Conservation (phyloP, 2,329 filamentous ascomycete species). For the Ceratocystis alfenasii region DNA sequence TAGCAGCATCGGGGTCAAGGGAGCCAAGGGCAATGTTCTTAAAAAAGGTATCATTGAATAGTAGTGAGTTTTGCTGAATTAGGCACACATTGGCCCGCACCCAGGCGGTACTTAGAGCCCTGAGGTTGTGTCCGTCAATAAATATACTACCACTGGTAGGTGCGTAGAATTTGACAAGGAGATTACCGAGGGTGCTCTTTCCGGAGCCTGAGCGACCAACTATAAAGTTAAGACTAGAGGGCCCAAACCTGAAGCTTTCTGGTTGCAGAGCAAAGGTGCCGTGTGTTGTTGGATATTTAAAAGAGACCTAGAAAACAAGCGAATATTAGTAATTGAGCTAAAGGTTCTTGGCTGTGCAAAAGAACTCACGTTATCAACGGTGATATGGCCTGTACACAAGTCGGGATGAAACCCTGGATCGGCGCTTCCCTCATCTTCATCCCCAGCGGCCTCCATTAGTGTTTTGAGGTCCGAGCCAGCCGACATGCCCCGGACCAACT, state of each 20-base stretch:
- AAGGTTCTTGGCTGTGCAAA: background rate
- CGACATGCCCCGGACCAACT: conserved; percentile 66
- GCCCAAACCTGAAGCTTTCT: conserved; percentile 56
- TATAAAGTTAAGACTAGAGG: conserved; percentile 29
- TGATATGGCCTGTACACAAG: background rate
- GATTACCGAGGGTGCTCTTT: conserved; percentile 61
- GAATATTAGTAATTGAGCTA: background rate
- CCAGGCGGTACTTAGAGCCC: conserved; percentile 56
- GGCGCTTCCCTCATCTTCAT: background rate
- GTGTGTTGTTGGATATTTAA: conserved; percentile 65
- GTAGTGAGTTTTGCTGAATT: conserved; percentile 62
- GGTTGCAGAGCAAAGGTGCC: conserved; percentile 46
- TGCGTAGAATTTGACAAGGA: conserved; percentile 67
- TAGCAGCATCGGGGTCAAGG: conserved; percentile 36
- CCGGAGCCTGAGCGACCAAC: conserved; percentile 49
- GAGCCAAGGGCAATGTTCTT: conserved; percentile 68
- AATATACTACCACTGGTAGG: conserved; percentile 52
- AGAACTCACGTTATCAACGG: background rate
- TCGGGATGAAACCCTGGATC: background rate
- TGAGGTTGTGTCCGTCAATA: conserved; percentile 53
- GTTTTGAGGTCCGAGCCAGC: conserved; percentile 45
- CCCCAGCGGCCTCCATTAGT: conserved; percentile 26
- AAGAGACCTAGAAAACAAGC: conserved; percentile 46
- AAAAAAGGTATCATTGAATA: conserved; percentile 72
- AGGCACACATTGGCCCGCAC: conserved; percentile 65